These are phyloP conservation scores for Fraxinus sp. DNA, from an alignment of 305 asterid species.

Conservation along the genomic window DNA sequence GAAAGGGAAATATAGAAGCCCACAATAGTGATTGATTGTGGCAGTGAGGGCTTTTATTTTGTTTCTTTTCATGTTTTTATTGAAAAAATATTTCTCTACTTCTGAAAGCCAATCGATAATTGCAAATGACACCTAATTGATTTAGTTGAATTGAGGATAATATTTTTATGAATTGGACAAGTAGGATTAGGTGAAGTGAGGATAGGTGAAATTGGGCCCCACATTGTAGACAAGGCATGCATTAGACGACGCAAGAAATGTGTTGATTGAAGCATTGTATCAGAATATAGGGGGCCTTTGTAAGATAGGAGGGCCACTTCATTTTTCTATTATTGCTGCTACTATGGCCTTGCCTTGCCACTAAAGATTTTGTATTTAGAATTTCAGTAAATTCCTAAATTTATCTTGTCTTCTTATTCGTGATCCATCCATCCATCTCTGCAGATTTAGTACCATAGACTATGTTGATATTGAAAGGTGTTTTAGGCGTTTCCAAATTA, in stretches of 20 bases:
- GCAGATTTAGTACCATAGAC: neutral
- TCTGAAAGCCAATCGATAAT: neutral
- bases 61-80: neutral
- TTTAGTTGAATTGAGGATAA: neutral
- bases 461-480: neutral
- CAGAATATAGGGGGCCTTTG: neutral
- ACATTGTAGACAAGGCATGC: slow-evolving; percentile 1
- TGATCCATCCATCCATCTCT: neutral
- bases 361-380: neutral
- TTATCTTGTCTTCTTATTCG: neutral
- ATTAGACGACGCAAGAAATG: neutral
- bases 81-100: slow-evolving; percentile 18
- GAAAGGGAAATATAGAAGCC: slow-evolving; percentile 32
- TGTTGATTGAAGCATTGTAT: neutral
- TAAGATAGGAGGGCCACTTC: neutral
- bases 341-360: neutral
- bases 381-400: too few relatives aligned
- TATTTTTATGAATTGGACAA: neutral
- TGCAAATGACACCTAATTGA: neutral
- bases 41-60: slow-evolving; percentile 12
- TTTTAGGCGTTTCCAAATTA: neutral
- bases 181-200: neutral
- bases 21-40: slow-evolving; percentile 37
- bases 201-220: neutral
- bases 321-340: neutral